A percentile compares a stretch with the other conserved stretches of the same genome.
These are phyloP conservation scores for Acanthamoeba lenticulata DNA, from an alignment of 208 protist genomes.

Conservation along the genomic window DNA sequence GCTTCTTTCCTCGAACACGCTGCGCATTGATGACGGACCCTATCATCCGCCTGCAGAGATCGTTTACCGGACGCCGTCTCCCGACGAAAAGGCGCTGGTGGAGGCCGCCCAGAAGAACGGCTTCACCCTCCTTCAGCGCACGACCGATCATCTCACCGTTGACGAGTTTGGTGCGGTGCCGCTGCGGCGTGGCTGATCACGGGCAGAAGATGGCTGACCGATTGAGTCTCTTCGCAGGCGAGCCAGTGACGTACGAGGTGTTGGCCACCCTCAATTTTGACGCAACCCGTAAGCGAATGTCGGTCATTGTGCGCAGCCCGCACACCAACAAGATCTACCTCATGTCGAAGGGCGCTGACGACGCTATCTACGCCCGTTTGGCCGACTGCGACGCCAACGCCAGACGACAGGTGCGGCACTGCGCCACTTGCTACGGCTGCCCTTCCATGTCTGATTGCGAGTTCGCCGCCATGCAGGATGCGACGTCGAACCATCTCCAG, in stretches of 20 bases:
- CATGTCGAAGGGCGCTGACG: background rate
- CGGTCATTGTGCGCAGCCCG: slow-evolving; percentile 3
- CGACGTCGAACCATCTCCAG: slow-evolving; percentile 60
- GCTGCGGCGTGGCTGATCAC: too few relatives aligned
- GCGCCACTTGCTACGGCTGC: background rate
- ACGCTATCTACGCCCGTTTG: background rate
- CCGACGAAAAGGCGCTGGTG: slow-evolving; percentile 94
- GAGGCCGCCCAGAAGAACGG: slow-evolving; percentile 88
- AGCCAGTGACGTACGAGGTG: background rate
- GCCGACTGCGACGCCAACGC: background rate
- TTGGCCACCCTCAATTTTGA: slow-evolving; percentile 39
- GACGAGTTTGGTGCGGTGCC: background rate
- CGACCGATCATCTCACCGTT: background rate
- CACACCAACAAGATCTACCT: background rate
- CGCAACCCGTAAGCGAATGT: background rate
- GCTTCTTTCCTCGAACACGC: background rate
- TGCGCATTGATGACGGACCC: background rate
- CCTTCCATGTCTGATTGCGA: background rate
- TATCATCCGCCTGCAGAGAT: background rate
- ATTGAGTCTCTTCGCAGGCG: background rate
- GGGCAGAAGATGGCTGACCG: too few relatives aligned
- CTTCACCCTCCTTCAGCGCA: slow-evolving; percentile 44
- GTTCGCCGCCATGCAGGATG: background rate
- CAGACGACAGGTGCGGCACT: background rate
- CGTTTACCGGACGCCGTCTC: slow-evolving; percentile 93